Percentiles rank a stretch among this genome's conserved stretches.
phyloP scores from a whole-genome alignment of 805 yeast genomes.

The Candida lessepsii region DNA sequence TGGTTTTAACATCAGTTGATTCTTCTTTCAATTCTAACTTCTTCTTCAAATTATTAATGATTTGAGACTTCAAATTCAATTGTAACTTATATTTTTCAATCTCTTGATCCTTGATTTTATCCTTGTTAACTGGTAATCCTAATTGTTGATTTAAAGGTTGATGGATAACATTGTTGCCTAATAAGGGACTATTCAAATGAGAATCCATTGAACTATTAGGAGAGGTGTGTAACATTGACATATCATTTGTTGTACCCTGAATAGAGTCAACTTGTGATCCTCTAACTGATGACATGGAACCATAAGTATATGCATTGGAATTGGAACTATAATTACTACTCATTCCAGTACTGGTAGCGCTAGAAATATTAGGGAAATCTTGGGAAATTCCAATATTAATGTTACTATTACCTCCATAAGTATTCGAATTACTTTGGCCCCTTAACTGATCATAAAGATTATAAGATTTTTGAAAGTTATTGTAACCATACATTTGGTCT shows the following conservation, averaged over 20 bases:
- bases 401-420: not conserved
- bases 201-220: conserved; percentile 5
- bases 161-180: not conserved
- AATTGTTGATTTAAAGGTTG: conserved; percentile 5
- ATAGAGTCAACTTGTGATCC: conserved; percentile 1
- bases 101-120: conserved; percentile 9
- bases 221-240: not conserved
- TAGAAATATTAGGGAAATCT: not conserved
- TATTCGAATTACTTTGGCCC: not conserved
- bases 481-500: conserved; percentile 8
- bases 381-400: not conserved
- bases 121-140: conserved; percentile 1
- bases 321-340: conserved; percentile 1
- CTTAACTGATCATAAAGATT: conserved; percentile 9
- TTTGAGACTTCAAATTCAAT: conserved; percentile 52
- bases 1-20: conserved; percentile 17
- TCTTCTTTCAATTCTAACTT: conserved; percentile 22
- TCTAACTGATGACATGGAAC: conserved; percentile 4
- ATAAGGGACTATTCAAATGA: conserved; percentile 6
- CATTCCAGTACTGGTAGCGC: not conserved
- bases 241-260: not conserved
- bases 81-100: conserved; percentile 47
- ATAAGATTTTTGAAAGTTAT: conserved; percentile 7
- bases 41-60: conserved; percentile 35
- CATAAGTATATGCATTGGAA: conserved; percentile 4